Evolutionary conservation across 2,329 filamentous ascomycete species (phyloP), one percentile per base, ranked within the genome.

Genomic region (Beauveria caledonica): DNA sequence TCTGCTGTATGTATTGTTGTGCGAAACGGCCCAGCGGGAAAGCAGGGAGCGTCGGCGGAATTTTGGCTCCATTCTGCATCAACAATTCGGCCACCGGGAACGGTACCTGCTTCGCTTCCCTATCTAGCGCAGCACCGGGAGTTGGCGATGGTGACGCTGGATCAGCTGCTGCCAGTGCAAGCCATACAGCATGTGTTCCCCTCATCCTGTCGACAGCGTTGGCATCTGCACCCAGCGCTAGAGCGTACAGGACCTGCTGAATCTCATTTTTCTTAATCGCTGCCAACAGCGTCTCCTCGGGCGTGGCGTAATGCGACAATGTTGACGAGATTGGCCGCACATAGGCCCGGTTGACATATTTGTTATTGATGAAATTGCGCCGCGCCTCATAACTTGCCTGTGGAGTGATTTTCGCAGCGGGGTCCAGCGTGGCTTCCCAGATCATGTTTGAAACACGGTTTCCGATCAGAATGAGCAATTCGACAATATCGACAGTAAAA

Each of bases 201-300:
- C 94, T 85, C 44, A 92, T 94, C 64, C 87, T 90, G 72, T 99
- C 94, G 5, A 86, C 79, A 3, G 87, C 83, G 68, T 99, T 99
- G 15, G 92, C 90, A 68, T 92, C 96, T 15, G 90, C 94, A 63
- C 84, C 84, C 36, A 97, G 80, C 1, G 94, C 91, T 51, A 99
- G 80, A 3, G 90, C 93, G 68, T 97, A 95, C 27, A 99, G 83
- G 25, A 97, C 92, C 64, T 92, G 89, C 69, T 94, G 89, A 60
- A 99, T 90, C 70, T 99, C 92, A 72, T 97, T 97, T 74, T 87
- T 91, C 80, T 97, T 99, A 72, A 97, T 92, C 10, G 90, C 92
- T 5, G 92, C 92, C 44, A 99, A 78, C 6, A 99, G 81, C 0
- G 90, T 92, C 68, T 99, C 94, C 63, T 97, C 92, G 0, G 93